Base-by-base conservation (phyloP, 2,329 filamentous ascomycete genomes). In the Talaromyces atroroseus region DNA sequence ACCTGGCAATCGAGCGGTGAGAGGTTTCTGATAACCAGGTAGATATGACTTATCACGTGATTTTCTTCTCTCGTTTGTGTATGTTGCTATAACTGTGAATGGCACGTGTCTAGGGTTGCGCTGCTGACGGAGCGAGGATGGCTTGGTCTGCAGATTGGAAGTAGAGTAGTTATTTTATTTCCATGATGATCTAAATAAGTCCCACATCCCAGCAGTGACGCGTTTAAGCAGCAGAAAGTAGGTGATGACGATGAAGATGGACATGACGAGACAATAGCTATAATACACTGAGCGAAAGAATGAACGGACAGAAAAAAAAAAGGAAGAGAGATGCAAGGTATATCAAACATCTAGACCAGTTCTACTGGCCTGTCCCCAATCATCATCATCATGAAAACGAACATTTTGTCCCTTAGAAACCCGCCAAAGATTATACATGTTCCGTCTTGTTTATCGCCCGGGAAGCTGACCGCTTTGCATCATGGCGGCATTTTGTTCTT, bases 401-500 rank as follows among this genome's bases (percentile, higher is more conserved):
- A 20, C 10, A 7, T 5, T 29, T 11, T 29, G 26, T 10, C 8
- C 26, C 26, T 45, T 20, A 18, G n/a, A 45, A 20, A 45, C 14
- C 10, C 16, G n/a, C 11, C 40, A 44, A 24, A 46, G 26, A 47
- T 32, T 18, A 26, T 8, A 47, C 26, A n/a, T 21, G 4, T 10
- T 23, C 57, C 20, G 26, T 1, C n/a, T 5, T 5, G 18, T 64
- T 68, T 71, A 68, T 61, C 65, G 64, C 23, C 77, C 78, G 7
- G 77, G 77, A 57, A 80, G 64, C 58, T 78, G 76, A 21, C 82
- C 83, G 42, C 76, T 72, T 72, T 85, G 83, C 73, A 82, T 82
- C 83, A 87, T 86, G 42, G 80, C 80, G 49, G 83, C 83, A 66
- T 87, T 87, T 73, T 86, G 82, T 74, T 88, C 85, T 70, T 87